These are phyloP conservation scores for Fraxinus angustifolia DNA, from an alignment of 305 asterid species.

Conservation along the genomic window DNA sequence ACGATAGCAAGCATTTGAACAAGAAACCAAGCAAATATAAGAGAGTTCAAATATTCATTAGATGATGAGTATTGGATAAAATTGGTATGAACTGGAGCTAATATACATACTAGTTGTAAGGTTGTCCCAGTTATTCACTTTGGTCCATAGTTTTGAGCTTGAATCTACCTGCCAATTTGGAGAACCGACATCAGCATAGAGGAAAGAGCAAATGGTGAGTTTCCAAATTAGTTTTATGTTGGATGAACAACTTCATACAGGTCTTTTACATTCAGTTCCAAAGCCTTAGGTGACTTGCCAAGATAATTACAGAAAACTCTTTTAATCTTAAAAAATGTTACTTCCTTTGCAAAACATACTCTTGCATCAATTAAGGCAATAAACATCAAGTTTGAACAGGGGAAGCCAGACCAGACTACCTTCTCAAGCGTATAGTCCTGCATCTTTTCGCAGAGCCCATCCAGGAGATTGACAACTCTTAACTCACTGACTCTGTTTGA, in stretches of 20 bases:
- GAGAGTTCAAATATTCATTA: not conserved
- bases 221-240: not conserved
- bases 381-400: constrained; percentile 8
- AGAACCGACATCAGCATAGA: constrained; percentile 25
- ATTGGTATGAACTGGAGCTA: not conserved
- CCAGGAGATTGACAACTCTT: constrained; percentile 85
- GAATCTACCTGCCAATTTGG: constrained; percentile 59
- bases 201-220: not conserved
- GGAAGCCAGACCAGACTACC: constrained; percentile 38
- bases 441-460: constrained; percentile 94
- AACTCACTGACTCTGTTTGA: constrained; percentile 73
- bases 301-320: not conserved
- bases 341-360: not conserved
- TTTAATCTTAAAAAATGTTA: not conserved
- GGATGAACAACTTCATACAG: not conserved
- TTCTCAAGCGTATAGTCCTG: constrained; percentile 92
- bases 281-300: constrained; percentile 2
- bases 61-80: not conserved
- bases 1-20: not conserved
- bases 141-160: constrained; percentile 58
- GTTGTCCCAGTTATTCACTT: constrained; percentile 67
- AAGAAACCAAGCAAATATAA: not conserved
- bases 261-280: constrained; percentile 4
- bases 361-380: not conserved
- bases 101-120: constrained; percentile 56